Conservation (phyloP, 352 stramenopile species). For the Hyphochytrium catenoides region DNA sequence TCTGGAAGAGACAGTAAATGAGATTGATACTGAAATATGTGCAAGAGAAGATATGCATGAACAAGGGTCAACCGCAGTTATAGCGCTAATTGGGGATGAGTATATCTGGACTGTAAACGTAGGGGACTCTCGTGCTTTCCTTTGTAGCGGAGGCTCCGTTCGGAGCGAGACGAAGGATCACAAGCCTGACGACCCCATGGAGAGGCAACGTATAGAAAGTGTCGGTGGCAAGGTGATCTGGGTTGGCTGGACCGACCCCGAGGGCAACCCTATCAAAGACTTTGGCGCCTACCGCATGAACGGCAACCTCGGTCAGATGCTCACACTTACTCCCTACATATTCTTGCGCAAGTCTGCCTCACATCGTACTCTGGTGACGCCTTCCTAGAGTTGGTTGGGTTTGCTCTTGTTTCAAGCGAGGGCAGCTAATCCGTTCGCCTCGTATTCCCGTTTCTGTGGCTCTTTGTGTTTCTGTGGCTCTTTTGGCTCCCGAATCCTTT, state of each 20-base stretch:
- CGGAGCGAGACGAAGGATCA: constrained; percentile 21
- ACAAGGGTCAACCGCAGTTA: constrained; percentile 41
- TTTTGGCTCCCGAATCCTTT: too few species aligned
- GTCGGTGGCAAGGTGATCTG: constrained; percentile 35
- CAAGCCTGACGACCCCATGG: constrained; percentile 45
- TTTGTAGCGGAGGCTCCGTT: constrained; percentile 16
- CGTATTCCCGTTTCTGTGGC: too few species aligned
- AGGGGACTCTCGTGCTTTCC: constrained; percentile 42
- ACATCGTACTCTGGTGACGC: too few species aligned
- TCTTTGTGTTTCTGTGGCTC: too few species aligned
- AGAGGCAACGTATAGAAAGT: constrained; percentile 33
- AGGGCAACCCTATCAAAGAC: constrained; percentile 29
- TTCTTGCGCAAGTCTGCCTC: too few species aligned
- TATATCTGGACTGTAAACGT: constrained; percentile 48
- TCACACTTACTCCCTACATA: too few species aligned
- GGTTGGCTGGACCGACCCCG: constrained; percentile 4
- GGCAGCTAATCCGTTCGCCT: too few species aligned
- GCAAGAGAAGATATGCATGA: too few species aligned
- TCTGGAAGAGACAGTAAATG: too few species aligned
- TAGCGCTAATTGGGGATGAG: constrained; percentile 38
- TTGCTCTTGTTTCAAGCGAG: too few species aligned
- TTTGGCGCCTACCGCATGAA: constrained; percentile 54
- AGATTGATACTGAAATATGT: too few species aligned
- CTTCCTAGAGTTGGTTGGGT: too few species aligned
- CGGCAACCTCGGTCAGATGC: constrained; percentile 29